These are phyloP conservation scores for Solanum phureja DNA, from an alignment of 257 asterid species.

Conservation along the genomic window DNA sequence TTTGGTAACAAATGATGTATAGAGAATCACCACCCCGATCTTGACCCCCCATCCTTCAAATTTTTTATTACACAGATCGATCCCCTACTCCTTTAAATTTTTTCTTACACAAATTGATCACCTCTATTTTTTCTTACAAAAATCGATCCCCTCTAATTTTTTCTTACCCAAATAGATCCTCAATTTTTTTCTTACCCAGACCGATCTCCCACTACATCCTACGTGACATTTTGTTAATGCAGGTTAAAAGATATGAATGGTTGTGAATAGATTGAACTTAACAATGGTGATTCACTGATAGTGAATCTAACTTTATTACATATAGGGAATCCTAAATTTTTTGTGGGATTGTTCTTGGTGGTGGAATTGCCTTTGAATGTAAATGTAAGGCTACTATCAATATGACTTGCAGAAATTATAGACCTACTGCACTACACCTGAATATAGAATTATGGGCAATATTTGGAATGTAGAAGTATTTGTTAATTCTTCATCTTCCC, in stretches of 20 bases:
- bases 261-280: neutral
- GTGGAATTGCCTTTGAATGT: neutral
- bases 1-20: no score
- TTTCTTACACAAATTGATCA: no score
- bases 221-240: no score
- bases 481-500: neutral
- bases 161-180: no score
- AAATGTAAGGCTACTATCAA: neutral
- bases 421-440: neutral
- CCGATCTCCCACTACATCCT: no score
- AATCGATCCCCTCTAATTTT: no score
- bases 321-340: neutral
- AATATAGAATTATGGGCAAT: neutral
- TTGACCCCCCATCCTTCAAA: no score
- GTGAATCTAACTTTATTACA: neutral
- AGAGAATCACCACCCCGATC: no score
- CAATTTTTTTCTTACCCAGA: no score
- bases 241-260: neutral
- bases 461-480: neutral
- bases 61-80: no score
- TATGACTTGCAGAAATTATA: neutral
- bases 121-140: no score
- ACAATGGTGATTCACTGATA: neutral
- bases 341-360: neutral
- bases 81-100: no score